Conservation (phyloP, 768 basidiomycete genomes). For the Rhizopogon vesiculosus region DNA sequence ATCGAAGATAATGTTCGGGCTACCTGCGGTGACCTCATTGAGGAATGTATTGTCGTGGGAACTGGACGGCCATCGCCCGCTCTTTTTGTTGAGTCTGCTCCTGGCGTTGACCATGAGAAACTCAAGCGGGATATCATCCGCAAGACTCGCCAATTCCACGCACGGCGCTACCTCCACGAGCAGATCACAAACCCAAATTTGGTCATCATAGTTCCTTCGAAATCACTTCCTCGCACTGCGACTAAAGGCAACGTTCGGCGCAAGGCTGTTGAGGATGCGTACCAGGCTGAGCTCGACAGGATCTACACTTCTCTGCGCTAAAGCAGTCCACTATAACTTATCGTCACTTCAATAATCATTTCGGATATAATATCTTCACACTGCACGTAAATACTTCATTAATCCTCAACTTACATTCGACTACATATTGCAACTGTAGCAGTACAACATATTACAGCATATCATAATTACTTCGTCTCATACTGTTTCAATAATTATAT, state of each 20-base stretch:
- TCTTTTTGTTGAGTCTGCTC: constrained; percentile 66
- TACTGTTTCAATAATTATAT: not conserved
- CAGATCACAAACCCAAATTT: constrained; percentile 61
- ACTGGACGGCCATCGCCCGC: constrained; percentile 71
- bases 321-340: not conserved
- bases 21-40: constrained; percentile 60
- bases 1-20: constrained; percentile 74
- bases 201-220: constrained; percentile 60
- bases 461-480: not conserved
- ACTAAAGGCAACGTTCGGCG: constrained; percentile 83
- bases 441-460: not conserved
- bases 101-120: constrained; percentile 47
- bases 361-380: constrained; percentile 13
- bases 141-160: constrained; percentile 69
- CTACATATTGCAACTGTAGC: not conserved
- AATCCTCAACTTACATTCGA: not conserved
- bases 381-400: not conserved
- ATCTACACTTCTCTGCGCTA: constrained; percentile 39
- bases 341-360: not conserved
- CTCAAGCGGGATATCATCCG: constrained; percentile 71
- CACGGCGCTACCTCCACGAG: constrained; percentile 73
- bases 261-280: constrained; percentile 67
- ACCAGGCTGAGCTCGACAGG: constrained; percentile 50
- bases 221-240: constrained; percentile 70
- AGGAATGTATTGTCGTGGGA: constrained; percentile 75